Evolutionary conservation across 805 yeast species (phyloP), one percentile per base, ranked within the genome.

Genomic region (Zygotorulaspora florentina): DNA sequence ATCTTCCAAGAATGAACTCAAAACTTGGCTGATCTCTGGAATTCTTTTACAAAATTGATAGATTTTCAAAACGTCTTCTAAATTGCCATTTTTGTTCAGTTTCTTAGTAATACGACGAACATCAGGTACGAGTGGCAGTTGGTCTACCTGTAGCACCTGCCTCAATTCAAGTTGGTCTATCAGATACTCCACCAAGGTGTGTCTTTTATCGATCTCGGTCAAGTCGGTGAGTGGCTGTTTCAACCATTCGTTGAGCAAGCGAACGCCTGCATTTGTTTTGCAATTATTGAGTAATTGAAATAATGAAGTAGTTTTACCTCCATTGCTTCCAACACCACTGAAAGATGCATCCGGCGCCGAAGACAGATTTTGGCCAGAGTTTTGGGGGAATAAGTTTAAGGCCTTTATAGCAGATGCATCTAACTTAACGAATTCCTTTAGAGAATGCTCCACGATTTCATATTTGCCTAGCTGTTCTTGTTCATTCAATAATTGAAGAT

Each of bases 321-420:
- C 49, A 17, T 50, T 53, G 27, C 53, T 53, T 7, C 52, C 53
- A 11, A 54, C 52, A 23, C 47, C 36, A 16, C 54, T 48, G 18
- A 43, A 39, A 3, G 56, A 47, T 7, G 43, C 25, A 23, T 39
- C 40, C 8, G 45, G 36, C 11, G 54, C 44, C n/a, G 50, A 49
- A 13, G 57, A 48, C 38, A 54, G 52, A 12, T 59, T 46, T 23
- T 57, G 60, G 5, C 40, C 30, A 3, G 57, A 45, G n/a, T 53
- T 56, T 20, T 52, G 56, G 9, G 97, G 95, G 68, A 90, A 87
- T 23, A 93, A 71, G 61, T 91, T 91, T 48, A 93, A 71, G 0
- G 98, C 96, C 46, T 81, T 81, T 43, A 90, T 79, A 0, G 98
- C 96, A 1, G 97, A 81, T 5, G 91, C 80, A 61, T 93, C 99